Base-by-base conservation (phyloP, 1,284 basidiomycete genomes). In the Hymenochaete sp. region DNA sequence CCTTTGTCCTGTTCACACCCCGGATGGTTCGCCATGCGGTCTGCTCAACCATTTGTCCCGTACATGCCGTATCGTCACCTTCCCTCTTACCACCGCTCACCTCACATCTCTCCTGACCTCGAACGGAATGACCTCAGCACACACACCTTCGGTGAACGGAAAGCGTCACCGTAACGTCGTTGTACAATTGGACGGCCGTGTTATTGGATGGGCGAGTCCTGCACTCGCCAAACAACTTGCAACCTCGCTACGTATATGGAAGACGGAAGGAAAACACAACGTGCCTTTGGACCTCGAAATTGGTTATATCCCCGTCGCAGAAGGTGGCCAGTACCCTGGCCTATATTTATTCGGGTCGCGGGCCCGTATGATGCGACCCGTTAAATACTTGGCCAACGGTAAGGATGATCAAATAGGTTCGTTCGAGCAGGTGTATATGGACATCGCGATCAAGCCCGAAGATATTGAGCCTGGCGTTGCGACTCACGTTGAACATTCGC, bases 401-500 rank as follows among this genome's bases (percentile, higher is more conserved):
- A 75, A 77, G 54, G 75, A 86, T 54, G 96, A 99, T 63, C 88
- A 89, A 62, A 75, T 98, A 42, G 96, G 96, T 2, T 79, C 95
- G 2, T 99, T 98, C 56, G 96, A 99, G 66, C 96, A 99, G 66
- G 96, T 98, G 8, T 99, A 98, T 64, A 93, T 98, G 87, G 90
- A 99, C 62, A 89, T 99, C 59, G 95, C 96, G 0, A 87, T 92
- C 60, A 89, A 80, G 45, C 82, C 82, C 3, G 83, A 86, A 55
- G 96, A 98, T 62, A 82, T 98, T 42, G 89, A 96, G 54, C 65
- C 71, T 38, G 81, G 75, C 13, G 72, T 91, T 3, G 86, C 91
- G 5, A 84, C 85, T 1, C 96, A 99, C 63, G 82, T 97, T 44
- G 96, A 99, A 66, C 82, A 93, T 57, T 76, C 89, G 38, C 91